phyloP scores from a whole-genome alignment of 2,329 filamentous ascomycete species.

The Xylariaceae sp. region DNA sequence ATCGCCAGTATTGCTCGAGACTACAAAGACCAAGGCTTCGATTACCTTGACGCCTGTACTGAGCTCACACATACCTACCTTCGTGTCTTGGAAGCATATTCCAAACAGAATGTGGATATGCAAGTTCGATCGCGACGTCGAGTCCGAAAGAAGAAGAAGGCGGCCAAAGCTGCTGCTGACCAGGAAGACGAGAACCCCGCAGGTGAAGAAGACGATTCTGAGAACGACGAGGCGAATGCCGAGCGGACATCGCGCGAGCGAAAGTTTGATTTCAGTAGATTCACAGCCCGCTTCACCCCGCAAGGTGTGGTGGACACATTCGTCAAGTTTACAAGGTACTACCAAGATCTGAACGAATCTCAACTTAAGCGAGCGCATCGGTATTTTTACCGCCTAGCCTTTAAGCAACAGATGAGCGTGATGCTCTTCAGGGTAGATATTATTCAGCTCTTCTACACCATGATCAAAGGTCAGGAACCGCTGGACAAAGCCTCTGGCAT shows the following conservation, averaged over 20 bases:
- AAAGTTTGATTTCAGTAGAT: constrained; percentile 91
- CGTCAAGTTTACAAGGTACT: constrained; percentile 76
- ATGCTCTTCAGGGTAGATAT: constrained; percentile 92
- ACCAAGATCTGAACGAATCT: constrained; percentile 73
- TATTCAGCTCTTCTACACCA: constrained; percentile 81
- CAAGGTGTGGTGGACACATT: constrained; percentile 91
- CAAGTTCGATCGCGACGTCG: constrained; percentile 83
- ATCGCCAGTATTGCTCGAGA: constrained; percentile 77
- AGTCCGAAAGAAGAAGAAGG: constrained; percentile 73
- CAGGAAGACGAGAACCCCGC: constrained; percentile 51
- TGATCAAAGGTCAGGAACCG: constrained; percentile 86
- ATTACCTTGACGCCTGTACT: constrained; percentile 89
- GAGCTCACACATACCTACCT: constrained; percentile 91
- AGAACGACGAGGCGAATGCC: constrained; percentile 70
- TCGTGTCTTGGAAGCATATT: constrained; percentile 88
- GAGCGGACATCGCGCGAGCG: constrained; percentile 76
- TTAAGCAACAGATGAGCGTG: constrained; percentile 90
- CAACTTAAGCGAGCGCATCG: constrained; percentile 92
- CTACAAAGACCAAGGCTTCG: constrained; percentile 94
- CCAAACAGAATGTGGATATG: constrained; percentile 92
- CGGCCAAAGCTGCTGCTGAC: constrained; percentile 49
- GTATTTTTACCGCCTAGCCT: constrained; percentile 90
- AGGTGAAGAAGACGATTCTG: constrained; percentile 69
- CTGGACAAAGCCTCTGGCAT: constrained; percentile 67
- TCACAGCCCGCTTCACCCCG: constrained; percentile 77